phyloP scores from a whole-genome alignment of 352 stramenopile genomes.

The Pelagophyceae sp. region DNA sequence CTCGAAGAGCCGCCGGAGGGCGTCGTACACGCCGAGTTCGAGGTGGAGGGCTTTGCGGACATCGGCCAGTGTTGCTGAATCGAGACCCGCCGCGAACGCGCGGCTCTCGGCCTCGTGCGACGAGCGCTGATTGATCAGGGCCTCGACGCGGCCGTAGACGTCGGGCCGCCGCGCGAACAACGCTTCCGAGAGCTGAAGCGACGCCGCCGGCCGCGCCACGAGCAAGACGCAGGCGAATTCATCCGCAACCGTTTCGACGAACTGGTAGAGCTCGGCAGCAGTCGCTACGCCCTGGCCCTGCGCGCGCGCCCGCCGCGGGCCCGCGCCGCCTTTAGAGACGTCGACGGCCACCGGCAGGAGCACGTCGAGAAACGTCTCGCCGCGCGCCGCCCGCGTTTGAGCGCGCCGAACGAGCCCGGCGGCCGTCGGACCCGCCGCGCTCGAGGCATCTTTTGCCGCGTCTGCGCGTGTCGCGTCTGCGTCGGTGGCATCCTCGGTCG shows the following conservation, averaged over 20 bases:
- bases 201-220: not conserved
- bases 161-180: not conserved
- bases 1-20: not conserved
- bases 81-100: not conserved
- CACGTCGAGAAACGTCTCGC: not conserved
- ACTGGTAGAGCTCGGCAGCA: not conserved
- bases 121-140: not conserved
- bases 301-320: not conserved
- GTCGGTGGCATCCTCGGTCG: no score
- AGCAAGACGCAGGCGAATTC: not conserved
- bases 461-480: no score
- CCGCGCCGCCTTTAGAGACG: not conserved
- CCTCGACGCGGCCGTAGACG: not conserved
- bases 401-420: no score
- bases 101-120: not conserved
- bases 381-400: not conserved
- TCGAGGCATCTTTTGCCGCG: no score
- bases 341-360: not conserved
- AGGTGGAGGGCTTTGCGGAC: not conserved
- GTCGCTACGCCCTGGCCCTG: not conserved
- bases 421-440: no score
- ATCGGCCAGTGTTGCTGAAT: not conserved
- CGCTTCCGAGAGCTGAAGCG: not conserved
- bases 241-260: not conserved
- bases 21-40: not conserved